Percentiles rank a stretch among this genome's conserved stretches.
Evolutionary conservation across 2,329 filamentous ascomycete genomes (phyloP).

Genomic region (Eutypa lata): DNA sequence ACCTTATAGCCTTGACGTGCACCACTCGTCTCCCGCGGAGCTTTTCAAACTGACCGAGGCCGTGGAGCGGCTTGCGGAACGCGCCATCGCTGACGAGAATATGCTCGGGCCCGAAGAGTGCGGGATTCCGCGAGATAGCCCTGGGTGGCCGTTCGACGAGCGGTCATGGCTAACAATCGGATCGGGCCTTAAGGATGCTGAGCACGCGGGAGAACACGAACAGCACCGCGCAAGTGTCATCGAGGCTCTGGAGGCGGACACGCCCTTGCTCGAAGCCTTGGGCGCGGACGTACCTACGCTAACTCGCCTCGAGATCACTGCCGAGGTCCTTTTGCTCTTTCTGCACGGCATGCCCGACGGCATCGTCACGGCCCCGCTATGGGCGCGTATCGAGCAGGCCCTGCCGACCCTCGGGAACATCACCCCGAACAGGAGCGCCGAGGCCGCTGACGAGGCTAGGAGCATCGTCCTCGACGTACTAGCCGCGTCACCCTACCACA

Average conservation of each 20-base stretch:
- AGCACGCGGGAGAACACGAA: slow-evolving; percentile 16
- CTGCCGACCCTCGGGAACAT: slow-evolving; percentile 37
- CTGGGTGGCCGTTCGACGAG: slow-evolving; percentile 58
- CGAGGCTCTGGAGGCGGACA: slow-evolving; percentile 72
- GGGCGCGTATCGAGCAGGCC: slow-evolving; percentile 64
- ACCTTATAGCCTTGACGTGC: slow-evolving; percentile 55
- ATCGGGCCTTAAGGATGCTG: slow-evolving; percentile 5
- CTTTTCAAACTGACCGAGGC: slow-evolving; percentile 85
- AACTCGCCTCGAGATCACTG: slow-evolving; percentile 70
- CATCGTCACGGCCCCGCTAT: slow-evolving; percentile 67
- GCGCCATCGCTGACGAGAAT: slow-evolving; percentile 57
- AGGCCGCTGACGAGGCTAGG: slow-evolving; percentile 42
- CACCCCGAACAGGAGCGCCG: slow-evolving; percentile 13
- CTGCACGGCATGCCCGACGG: slow-evolving; percentile 74
- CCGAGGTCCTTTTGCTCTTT: slow-evolving; percentile 71
- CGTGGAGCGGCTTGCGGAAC: slow-evolving; percentile 57
- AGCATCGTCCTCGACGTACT: slow-evolving; percentile 68
- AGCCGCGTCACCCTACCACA: slow-evolving; percentile 69
- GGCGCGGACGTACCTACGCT: slow-evolving; percentile 59
- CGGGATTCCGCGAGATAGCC: slow-evolving; percentile 45
- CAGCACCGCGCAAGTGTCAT: slow-evolving; percentile 38
- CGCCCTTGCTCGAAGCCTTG: slow-evolving; percentile 58
- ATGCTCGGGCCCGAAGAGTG: slow-evolving; percentile 54
- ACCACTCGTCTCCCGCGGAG: slow-evolving; percentile 81
- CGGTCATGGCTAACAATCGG: slow-evolving; percentile 21